phyloP scores from a whole-genome alignment of 306 rosid species.

The Vigna nakashimae region DNA sequence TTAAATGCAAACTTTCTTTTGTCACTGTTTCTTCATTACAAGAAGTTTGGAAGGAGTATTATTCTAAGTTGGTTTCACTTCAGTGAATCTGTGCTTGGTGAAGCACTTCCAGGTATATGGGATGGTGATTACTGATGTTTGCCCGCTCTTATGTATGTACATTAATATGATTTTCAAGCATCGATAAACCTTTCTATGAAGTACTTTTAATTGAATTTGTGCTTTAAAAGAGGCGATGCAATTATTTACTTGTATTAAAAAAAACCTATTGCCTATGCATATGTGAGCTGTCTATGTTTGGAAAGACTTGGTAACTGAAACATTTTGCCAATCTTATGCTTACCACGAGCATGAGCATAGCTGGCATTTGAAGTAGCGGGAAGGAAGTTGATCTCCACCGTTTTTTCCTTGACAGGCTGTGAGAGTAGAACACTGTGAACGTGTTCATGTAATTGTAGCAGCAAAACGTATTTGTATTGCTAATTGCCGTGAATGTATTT shows the following conservation, averaged over 20 bases:
- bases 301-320: conserved; percentile 27
- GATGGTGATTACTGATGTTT: not conserved
- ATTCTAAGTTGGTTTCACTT: conserved; percentile 20
- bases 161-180: conserved; percentile 1
- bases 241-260: not conserved
- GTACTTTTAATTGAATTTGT: not conserved
- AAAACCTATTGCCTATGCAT: conserved; percentile 23
- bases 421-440: conserved; percentile 95
- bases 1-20: conserved; percentile 1
- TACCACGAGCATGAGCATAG: conserved; percentile 5
- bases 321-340: conserved; percentile 34
- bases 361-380: conserved; percentile 1
- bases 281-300: conserved; percentile 11
- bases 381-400: conserved; percentile 29
- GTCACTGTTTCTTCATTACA: not conserved
- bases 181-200: not conserved
- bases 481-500: conserved; percentile 94
- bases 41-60: not conserved
- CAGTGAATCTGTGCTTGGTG: not conserved
- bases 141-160: not conserved
- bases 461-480: conserved; percentile 92
- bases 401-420: conserved; percentile 74
- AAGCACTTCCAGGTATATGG: not conserved
- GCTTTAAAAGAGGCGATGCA: not conserved
- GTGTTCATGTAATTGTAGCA: conserved; percentile 94